Conservation (phyloP, 306 rosid species). For the Geum urbanum region DNA sequence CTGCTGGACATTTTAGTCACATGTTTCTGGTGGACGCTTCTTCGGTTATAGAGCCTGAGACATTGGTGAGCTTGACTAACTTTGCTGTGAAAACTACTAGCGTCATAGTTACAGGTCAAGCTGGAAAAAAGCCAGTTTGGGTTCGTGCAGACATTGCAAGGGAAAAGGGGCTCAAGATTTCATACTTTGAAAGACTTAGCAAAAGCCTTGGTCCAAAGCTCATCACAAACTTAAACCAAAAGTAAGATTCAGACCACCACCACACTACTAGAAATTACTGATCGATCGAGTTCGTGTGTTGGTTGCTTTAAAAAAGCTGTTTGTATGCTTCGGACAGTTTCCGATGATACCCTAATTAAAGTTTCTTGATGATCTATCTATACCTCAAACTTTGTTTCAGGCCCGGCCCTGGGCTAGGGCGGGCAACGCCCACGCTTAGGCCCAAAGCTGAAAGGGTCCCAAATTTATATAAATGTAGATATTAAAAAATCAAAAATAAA, state of each 20-base stretch:
- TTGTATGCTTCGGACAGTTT: too few species aligned
- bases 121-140: not conserved
- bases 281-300: not conserved
- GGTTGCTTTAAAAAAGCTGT: not conserved
- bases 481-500: too few species aligned
- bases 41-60: conserved; percentile 34
- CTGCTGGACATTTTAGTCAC: conserved; percentile 32
- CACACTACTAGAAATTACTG: not conserved
- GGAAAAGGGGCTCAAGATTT: conserved; percentile 27
- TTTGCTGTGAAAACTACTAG: conserved; percentile 23
- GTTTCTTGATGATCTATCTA: too few species aligned
- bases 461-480: too few species aligned
- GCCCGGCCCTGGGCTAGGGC: too few species aligned
- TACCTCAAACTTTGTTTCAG: too few species aligned
- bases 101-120: conserved; percentile 31
- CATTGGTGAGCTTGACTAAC: conserved; percentile 25
- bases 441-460: too few species aligned
- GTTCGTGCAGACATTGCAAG: conserved; percentile 28
- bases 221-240: not conserved
- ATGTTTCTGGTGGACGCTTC: conserved; percentile 39
- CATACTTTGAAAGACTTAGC: conserved; percentile 29
- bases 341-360: too few species aligned
- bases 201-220: not conserved
- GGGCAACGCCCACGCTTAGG: too few species aligned
- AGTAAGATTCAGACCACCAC: not conserved